phyloP scores from a whole-genome alignment of 2,329 filamentous ascomycete species.

The Pseudocercospora fijiensis region DNA sequence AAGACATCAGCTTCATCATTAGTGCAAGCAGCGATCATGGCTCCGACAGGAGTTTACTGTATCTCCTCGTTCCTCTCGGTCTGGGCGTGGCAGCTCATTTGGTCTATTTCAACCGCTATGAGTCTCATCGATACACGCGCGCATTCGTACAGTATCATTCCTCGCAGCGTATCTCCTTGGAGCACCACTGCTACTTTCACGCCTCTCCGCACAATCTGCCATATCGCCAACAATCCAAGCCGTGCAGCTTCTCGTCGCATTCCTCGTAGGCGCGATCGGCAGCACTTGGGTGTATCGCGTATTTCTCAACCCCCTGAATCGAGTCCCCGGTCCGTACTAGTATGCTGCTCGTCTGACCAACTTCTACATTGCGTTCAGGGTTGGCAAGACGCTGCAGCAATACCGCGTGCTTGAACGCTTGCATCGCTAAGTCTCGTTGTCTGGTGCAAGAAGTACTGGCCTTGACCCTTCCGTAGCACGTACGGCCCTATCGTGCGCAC shows the following conservation, averaged over 20 bases:
- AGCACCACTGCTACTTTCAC: not conserved
- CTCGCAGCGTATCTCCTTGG: not conserved
- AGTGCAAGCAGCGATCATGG: not conserved
- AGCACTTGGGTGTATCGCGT: not conserved
- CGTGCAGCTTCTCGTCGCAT: not conserved
- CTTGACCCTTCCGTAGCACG: not conserved
- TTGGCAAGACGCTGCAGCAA: not conserved
- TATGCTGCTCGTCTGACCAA: not conserved
- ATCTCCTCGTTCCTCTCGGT: not conserved
- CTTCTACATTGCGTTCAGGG: not conserved
- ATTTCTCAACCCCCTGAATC: not conserved
- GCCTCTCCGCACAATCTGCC: not conserved
- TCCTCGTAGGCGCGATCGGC: not conserved
- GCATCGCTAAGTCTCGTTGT: not conserved
- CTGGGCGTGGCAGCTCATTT: not conserved
- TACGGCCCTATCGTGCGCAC: not conserved
- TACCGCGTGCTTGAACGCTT: not conserved
- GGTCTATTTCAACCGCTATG: not conserved
- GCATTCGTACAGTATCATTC: not conserved
- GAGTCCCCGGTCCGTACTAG: not conserved
- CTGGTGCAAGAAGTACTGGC: no score
- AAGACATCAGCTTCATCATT: no score
- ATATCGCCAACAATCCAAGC: not conserved
- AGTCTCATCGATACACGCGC: not conserved
- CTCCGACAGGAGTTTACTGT: not conserved